phyloP scores from a whole-genome alignment of 495 filamentous ascomycete genomes.

The Penicillium cataractarum region DNA sequence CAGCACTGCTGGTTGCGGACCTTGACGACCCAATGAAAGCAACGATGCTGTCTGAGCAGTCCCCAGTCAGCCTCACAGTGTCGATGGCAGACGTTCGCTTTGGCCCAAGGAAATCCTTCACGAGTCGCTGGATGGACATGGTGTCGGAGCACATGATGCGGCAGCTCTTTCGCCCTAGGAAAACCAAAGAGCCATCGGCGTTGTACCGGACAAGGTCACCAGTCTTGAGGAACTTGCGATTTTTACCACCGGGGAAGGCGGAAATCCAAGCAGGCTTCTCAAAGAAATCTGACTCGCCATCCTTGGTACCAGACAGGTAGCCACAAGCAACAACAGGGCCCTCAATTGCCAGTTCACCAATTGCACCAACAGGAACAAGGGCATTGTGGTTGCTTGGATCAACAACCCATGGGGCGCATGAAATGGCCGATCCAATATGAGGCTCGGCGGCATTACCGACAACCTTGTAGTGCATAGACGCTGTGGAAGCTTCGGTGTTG shows the following conservation, averaged over 20 bases:
- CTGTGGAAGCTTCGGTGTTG: conserved; percentile 40
- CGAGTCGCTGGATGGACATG: conserved; percentile 48
- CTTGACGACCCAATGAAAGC: conserved; percentile 34
- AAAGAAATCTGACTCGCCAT: conserved; percentile 46
- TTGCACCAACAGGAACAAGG: conserved; percentile 58
- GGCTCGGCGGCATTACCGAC: conserved; percentile 6
- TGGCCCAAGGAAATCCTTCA: conserved; percentile 19
- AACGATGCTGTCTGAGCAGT: conserved; percentile 19
- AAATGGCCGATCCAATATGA: conserved; percentile 31
- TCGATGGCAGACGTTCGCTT: conserved; percentile 34
- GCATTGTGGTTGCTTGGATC: conserved; percentile 54
- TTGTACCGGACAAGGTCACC: conserved; percentile 60
- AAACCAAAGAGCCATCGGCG: conserved; percentile 49
- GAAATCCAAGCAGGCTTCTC: conserved; percentile 51
- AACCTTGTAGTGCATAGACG: conserved; percentile 26
- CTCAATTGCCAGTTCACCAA: conserved; percentile 67
- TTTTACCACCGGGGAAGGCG: neutral
- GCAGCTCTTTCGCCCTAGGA: conserved; percentile 49
- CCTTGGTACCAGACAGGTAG: conserved; percentile 49
- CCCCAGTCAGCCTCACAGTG: conserved; percentile 18
- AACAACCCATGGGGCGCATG: conserved; percentile 55
- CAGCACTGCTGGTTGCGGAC: neutral
- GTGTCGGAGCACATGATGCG: conserved; percentile 51
- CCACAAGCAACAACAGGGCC: conserved; percentile 55
- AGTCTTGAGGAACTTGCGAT: conserved; percentile 43